These are phyloP conservation scores for Collariella sp. DNA, from an alignment of 495 filamentous ascomycete species.

Conservation along the genomic window DNA sequence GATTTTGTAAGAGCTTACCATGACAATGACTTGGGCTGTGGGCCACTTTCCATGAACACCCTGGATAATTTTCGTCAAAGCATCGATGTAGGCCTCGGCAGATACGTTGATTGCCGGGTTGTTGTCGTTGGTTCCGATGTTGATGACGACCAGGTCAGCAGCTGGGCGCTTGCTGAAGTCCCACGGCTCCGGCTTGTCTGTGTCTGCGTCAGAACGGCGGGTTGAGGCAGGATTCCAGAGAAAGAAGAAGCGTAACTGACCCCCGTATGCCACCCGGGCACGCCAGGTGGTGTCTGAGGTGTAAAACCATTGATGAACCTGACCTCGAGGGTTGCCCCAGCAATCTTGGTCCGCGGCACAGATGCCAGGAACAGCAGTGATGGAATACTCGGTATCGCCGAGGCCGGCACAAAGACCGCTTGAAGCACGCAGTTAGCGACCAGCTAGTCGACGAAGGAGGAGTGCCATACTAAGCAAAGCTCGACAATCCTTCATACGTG, in stretches of 20 bases:
- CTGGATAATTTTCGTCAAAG: slow-evolving; percentile 51
- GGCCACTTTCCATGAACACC: slow-evolving; percentile 55
- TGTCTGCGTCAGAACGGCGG: neutral
- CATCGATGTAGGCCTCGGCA: slow-evolving; percentile 43
- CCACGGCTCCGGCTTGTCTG: slow-evolving; percentile 49
- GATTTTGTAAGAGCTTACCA: slow-evolving; percentile 34
- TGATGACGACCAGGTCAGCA: slow-evolving; percentile 59
- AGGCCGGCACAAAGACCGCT: slow-evolving; percentile 49
- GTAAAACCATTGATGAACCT: slow-evolving; percentile 59
- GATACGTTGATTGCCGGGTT: slow-evolving; percentile 52
- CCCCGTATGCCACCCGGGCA: slow-evolving; percentile 42
- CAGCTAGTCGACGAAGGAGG: neutral
- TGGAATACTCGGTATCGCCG: slow-evolving; percentile 54
- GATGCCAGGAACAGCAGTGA: slow-evolving; percentile 56
- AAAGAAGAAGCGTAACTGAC: slow-evolving; percentile 15
- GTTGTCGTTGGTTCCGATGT: slow-evolving; percentile 61
- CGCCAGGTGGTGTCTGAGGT: slow-evolving; percentile 52
- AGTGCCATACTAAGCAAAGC: slow-evolving; percentile 44
- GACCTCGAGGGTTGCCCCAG: slow-evolving; percentile 47
- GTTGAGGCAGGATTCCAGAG: neutral
- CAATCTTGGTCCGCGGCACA: slow-evolving; percentile 52
- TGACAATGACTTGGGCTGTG: slow-evolving; percentile 52
- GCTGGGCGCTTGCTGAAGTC: slow-evolving; percentile 50
- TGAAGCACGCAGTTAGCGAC: neutral
- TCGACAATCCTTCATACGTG: slow-evolving; percentile 55